Evolutionary conservation across 225 moss, liverwort and hornwort species (phyloP).

Genomic region (Takakia lepidozioides): DNA sequence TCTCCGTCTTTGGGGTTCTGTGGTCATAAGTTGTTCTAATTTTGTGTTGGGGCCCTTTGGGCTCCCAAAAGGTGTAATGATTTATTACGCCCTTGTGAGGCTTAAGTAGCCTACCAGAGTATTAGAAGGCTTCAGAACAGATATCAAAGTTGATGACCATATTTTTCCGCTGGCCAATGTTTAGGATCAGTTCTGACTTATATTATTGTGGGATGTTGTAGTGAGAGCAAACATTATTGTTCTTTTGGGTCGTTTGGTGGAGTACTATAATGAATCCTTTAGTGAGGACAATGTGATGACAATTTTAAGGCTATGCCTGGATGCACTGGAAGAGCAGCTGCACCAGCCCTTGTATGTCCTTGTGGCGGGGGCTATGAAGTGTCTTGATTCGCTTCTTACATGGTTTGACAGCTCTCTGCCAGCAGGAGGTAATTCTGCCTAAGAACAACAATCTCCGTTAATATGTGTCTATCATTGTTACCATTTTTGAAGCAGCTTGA

Average conservation of each 20-base stretch:
- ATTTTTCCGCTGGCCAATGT: neutral
- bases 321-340: conserved; percentile 68
- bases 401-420: conserved; percentile 83
- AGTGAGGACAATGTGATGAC: conserved; percentile 42
- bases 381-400: conserved; percentile 67
- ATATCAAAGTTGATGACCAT: neutral
- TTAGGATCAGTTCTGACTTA: neutral
- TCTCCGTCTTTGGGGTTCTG: neutral
- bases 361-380: conserved; percentile 73
- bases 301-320: conserved; percentile 66
- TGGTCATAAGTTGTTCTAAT: neutral
- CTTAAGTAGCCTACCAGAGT: neutral
- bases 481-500: too few species aligned
- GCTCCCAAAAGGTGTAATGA: too few species aligned
- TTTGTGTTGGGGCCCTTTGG: neutral
- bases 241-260: conserved; percentile 73
- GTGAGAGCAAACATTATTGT: conserved; percentile 74
- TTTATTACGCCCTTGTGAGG: neutral
- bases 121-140: neutral
- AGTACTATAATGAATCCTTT: conserved; percentile 49
- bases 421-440: conserved; percentile 97
- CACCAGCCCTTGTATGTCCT: conserved; percentile 53
- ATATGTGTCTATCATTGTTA: too few species aligned
- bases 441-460: too few species aligned
- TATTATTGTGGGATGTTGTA: conserved; percentile 17